Evolutionary conservation across 2,329 filamentous ascomycete genomes (phyloP).

Genomic region (Dichotomopilus funicola): DNA sequence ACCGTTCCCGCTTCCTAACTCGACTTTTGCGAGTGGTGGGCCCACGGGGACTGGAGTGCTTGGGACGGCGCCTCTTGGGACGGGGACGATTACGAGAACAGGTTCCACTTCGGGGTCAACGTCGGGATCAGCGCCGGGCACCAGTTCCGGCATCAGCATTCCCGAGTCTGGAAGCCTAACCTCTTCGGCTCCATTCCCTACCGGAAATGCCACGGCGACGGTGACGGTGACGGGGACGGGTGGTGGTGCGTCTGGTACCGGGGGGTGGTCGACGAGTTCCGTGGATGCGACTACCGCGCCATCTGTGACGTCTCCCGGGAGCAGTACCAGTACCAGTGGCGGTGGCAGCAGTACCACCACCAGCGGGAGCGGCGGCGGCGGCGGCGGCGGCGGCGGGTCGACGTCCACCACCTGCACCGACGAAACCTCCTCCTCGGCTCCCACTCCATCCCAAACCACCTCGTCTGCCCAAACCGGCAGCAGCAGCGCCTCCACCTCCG

Average conservation of each 20-base stretch:
- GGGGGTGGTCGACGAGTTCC: neutral
- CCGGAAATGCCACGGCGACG: neutral
- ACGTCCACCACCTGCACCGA: neutral
- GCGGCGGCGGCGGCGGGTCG: neutral
- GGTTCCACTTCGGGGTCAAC: neutral
- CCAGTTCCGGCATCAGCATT: neutral
- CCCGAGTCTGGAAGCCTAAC: neutral
- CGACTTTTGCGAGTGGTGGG: slow-evolving; percentile 3
- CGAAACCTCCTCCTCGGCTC: slow-evolving; percentile 4
- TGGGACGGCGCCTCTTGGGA: no score
- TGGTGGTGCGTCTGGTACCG: neutral
- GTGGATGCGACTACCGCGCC: neutral
- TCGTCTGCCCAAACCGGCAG: no score
- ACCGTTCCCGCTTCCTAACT: slow-evolving; percentile 13
- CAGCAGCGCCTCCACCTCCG: neutral
- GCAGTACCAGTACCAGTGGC: neutral
- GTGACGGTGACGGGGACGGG: neutral
- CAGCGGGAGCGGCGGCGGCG: neutral
- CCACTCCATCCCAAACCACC: slow-evolving; percentile 2
- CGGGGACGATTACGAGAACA: no score
- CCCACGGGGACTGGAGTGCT: slow-evolving; percentile 1
- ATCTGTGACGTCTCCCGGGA: neutral
- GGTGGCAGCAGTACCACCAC: neutral
- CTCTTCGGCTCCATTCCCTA: neutral
- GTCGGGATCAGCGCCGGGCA: neutral